Conservation (phyloP, 768 basidiomycete genomes). For the Cystofilobasidium ferigula region DNA sequence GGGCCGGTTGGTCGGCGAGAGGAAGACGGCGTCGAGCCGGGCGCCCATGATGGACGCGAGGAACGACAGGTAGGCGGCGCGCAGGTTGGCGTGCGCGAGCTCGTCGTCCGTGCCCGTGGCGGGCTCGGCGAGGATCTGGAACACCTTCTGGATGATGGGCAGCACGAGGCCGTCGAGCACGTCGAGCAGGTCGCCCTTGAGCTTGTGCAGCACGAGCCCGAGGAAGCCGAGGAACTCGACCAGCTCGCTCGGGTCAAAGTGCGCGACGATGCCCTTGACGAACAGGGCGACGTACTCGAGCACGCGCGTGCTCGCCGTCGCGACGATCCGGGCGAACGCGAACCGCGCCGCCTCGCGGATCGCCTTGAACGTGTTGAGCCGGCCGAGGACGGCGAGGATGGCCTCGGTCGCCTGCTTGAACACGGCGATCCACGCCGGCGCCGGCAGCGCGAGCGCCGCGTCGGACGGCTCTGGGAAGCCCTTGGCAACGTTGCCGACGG, state of each 20-base stretch:
- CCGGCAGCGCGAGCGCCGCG: slow-evolving; percentile 50
- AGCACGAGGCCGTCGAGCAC: slow-evolving; percentile 83
- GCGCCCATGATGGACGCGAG: slow-evolving; percentile 68
- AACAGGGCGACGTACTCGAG: slow-evolving; percentile 77
- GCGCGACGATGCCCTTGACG: slow-evolving; percentile 78
- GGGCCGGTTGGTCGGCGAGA: slow-evolving; percentile 64
- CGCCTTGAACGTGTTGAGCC: slow-evolving; percentile 73
- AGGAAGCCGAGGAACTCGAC: slow-evolving; percentile 95
- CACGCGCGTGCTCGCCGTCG: slow-evolving; percentile 73
- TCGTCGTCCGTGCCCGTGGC: slow-evolving; percentile 76
- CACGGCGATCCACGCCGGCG: slow-evolving; percentile 58
- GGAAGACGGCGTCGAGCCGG: slow-evolving; percentile 71
- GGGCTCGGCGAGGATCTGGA: slow-evolving; percentile 65
- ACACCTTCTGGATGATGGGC: slow-evolving; percentile 74
- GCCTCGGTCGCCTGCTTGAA: slow-evolving; percentile 78
- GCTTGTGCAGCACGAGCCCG: slow-evolving; percentile 73
- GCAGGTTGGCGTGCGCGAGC: slow-evolving; percentile 64
- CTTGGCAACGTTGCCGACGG: slow-evolving; percentile 85
- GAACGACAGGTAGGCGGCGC: slow-evolving; percentile 74
- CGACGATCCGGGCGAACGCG: slow-evolving; percentile 84
- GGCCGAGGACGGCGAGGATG: slow-evolving; percentile 73
- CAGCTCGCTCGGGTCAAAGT: slow-evolving; percentile 84
- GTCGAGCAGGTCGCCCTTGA: slow-evolving; percentile 74
- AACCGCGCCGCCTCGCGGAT: slow-evolving; percentile 89
- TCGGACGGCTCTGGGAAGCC: slow-evolving; percentile 88